Percentiles rank a stretch among this genome's conserved stretches.
Evolutionary conservation across 139 green algal species (phyloP).

Genomic region (Tetradesmus obliquus): DNA sequence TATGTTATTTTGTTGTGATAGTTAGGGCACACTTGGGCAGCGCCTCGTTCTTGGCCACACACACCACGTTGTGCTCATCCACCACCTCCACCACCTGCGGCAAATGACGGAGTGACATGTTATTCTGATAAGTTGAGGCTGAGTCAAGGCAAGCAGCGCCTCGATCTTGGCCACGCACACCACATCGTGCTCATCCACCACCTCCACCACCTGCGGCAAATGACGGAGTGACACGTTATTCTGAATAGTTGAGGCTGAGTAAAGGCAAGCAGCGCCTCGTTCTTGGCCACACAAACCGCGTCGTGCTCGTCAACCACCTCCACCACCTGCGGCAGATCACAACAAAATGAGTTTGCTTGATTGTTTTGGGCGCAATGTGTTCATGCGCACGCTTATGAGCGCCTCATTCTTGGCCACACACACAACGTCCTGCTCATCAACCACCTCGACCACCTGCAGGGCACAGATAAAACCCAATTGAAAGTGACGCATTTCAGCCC

Average conservation of each 20-base stretch:
- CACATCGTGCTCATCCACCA: conserved; percentile 73
- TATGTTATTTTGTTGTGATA: too few relatives aligned
- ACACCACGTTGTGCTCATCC: conserved; percentile 75
- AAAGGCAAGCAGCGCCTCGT: conserved; percentile 51
- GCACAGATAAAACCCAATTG: too few relatives aligned
- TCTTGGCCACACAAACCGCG: conserved; percentile 81
- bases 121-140: too few relatives aligned
- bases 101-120: neutral
- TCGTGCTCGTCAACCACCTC: conserved; percentile 63
- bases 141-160: conserved; percentile 23
- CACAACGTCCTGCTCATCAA: conserved; percentile 71
- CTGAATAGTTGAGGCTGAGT: too few relatives aligned
- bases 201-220: conserved; percentile 63
- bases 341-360: too few relatives aligned
- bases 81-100: conserved; percentile 69
- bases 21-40: too few relatives aligned
- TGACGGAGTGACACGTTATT: too few relatives aligned
- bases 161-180: conserved; percentile 80
- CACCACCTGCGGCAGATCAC: conserved; percentile 60
- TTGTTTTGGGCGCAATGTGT: too few relatives aligned
- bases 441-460: conserved; percentile 65
- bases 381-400: too few relatives aligned
- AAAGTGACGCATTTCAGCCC: too few relatives aligned
- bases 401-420: conserved; percentile 82
- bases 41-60: conserved; percentile 76